Evolutionary conservation across 352 stramenopile species (phyloP), one percentile per base, ranked within the genome.

Genomic region (Aphanomyces astaci): DNA sequence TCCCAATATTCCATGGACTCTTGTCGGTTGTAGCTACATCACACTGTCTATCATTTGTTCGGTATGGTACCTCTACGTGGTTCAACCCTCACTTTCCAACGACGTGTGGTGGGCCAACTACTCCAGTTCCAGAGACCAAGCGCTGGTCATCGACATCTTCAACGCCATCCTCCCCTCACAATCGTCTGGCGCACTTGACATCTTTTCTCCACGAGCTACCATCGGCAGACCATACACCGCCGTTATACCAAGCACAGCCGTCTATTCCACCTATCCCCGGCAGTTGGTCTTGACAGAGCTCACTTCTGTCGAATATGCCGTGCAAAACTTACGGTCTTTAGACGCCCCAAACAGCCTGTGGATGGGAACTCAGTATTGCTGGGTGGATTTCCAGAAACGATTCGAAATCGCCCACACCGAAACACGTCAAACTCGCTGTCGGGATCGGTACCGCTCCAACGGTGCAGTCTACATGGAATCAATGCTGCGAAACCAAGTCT

Each of bases 101-200:
- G 59, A 66, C 59, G 11, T 66, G 27, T 66, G 59, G 59, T 66
- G 59, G 59, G 43, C 32, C 27, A 30, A 36, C 33, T 66, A 66
- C 59, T 28, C 27, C 27, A 22, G 19, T 19, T 54, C 17, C 27
- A n/a, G 33, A 10, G 30, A 66, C 17, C 22, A 66, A 54, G 59
- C 59, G 4, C 54, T 52, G 27, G 5, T 66, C 25, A n/a, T 66
- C 10, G 59, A 66, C 46, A n/a, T 53, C 5, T 30, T 36, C 46
- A 66, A 66, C 59, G 25, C n/a, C 2, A 2, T 62, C 11, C 31
- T 62, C 0, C 11, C 27, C 15, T 46, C 4, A 1, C 53, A 62
- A 25, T 15, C 10, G 7, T 43, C 32, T 31, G 53, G 53, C 17
- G 27, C 28, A 27, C 13, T 62, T 24, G 53, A 62, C 31, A 4